phyloP scores from a whole-genome alignment of 495 filamentous ascomycete genomes.

The Hypoxylon lenormandii region DNA sequence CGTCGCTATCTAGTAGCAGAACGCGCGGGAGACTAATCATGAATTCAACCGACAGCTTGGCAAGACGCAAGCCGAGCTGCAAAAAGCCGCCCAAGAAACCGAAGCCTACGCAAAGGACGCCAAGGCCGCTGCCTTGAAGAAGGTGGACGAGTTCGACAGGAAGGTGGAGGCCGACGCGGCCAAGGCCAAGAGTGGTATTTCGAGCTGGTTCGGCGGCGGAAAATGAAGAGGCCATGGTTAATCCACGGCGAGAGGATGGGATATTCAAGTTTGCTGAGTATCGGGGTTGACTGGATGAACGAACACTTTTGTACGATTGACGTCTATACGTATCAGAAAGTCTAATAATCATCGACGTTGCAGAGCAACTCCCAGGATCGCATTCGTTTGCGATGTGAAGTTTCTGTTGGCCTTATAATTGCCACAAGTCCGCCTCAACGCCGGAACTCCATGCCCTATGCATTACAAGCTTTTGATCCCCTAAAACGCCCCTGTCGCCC shows the following conservation, averaged over 20 bases:
- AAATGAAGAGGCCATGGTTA: constrained; percentile 53
- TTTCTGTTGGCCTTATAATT: neutral
- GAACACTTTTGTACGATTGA: constrained; percentile 28
- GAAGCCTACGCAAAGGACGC: constrained; percentile 71
- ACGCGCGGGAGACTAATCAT: constrained; percentile 12
- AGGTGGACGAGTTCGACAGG: constrained; percentile 77
- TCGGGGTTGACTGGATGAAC: constrained; percentile 10
- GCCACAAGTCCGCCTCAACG: constrained; percentile 10
- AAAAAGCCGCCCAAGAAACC: constrained; percentile 66
- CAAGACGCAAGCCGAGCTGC: constrained; percentile 69
- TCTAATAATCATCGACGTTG: constrained; percentile 25
- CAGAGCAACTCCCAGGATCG: neutral
- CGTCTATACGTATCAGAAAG: constrained; percentile 24
- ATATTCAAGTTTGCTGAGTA: neutral
- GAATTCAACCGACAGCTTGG: constrained; percentile 63
- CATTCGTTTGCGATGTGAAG: constrained; percentile 1
- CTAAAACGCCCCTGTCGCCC: constrained; percentile 24
- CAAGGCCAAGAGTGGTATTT: constrained; percentile 81
- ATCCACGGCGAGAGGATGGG: neutral
- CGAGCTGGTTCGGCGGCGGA: constrained; percentile 83
- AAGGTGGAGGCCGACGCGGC: constrained; percentile 79
- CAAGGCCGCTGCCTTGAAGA: constrained; percentile 71
- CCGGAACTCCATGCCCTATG: constrained; percentile 39
- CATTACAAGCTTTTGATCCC: constrained; percentile 16
- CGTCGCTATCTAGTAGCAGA: constrained; percentile 5